Percentiles rank a stretch among this genome's conserved stretches.
phyloP scores from a whole-genome alignment of 140 eudicot species.

The Flaveria floridana region DNA sequence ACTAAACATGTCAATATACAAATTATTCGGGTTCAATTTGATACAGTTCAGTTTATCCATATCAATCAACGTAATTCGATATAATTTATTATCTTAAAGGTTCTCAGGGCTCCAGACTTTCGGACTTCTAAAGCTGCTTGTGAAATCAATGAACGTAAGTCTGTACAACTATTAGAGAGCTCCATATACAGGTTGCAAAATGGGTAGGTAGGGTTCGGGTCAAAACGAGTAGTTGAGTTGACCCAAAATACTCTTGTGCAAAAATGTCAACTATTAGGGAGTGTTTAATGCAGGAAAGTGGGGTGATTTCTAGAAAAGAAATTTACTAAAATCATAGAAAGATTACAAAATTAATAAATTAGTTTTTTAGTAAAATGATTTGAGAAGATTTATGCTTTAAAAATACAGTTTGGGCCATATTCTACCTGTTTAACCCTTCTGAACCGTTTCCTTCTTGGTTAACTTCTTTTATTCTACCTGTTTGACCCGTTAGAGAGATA shows the following conservation, averaged over 20 bases:
- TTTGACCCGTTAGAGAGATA: not conserved
- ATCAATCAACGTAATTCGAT: not conserved
- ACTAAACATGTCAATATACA: not conserved
- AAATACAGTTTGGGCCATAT: not conserved
- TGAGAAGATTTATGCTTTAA: not conserved
- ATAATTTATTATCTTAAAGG: constrained; percentile 45
- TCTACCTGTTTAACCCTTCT: not conserved
- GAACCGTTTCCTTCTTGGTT: not conserved
- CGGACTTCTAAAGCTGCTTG: constrained; percentile 67
- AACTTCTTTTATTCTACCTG: not conserved
- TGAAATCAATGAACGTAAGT: constrained; percentile 62
- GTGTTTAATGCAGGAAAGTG: not conserved
- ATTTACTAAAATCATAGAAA: not conserved
- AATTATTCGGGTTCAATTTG: not conserved
- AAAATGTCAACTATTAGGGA: not conserved
- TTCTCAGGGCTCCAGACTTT: constrained; percentile 71
- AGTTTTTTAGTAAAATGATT: not conserved
- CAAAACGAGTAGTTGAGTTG: not conserved
- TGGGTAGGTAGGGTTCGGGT: constrained; percentile 2
- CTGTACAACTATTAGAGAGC: not conserved
- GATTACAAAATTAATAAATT: too few species aligned
- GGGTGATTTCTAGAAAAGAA: not conserved
- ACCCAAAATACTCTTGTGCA: not conserved
- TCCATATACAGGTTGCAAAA: not conserved
- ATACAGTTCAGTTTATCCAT: not conserved